Evolutionary conservation across 2,329 filamentous ascomycete species (phyloP).

Genomic region (Neofusicoccum ribis): DNA sequence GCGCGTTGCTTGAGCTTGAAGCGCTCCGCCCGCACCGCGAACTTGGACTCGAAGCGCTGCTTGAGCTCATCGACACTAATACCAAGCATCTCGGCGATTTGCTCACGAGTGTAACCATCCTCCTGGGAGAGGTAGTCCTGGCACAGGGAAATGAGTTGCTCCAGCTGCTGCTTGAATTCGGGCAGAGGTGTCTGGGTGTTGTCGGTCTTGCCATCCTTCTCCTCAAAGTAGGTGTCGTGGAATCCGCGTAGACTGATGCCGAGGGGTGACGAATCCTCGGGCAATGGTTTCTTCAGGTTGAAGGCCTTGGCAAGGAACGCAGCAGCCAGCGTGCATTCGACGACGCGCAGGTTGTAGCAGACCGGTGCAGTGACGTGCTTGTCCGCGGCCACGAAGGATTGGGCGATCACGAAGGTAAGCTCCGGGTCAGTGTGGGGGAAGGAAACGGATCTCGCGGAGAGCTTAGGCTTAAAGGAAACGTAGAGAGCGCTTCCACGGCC

Average conservation of each 20-base stretch:
- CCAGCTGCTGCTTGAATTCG: slow-evolving; percentile 63
- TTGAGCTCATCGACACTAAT: slow-evolving; percentile 72
- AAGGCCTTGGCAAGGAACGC: slow-evolving; percentile 62
- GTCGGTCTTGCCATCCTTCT: slow-evolving; percentile 49
- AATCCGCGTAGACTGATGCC: slow-evolving; percentile 83
- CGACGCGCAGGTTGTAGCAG: slow-evolving; percentile 95
- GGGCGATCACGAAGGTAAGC: slow-evolving; percentile 88
- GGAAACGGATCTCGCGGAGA: slow-evolving; percentile 73
- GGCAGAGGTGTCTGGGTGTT: slow-evolving; percentile 48
- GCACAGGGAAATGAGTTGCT: slow-evolving; percentile 68
- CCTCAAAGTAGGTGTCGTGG: slow-evolving; percentile 76
- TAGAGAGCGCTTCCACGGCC: slow-evolving; percentile 82
- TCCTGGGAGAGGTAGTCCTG: slow-evolving; percentile 72
- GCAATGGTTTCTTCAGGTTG: slow-evolving; percentile 60
- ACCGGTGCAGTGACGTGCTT: slow-evolving; percentile 92
- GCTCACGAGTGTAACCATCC: slow-evolving; percentile 83
- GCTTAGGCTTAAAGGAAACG: slow-evolving; percentile 80
- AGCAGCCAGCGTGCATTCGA: slow-evolving; percentile 90
- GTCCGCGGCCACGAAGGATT: slow-evolving; percentile 90
- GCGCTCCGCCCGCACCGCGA: slow-evolving; percentile 81
- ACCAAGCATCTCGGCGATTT: slow-evolving; percentile 72
- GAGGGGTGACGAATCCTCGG: slow-evolving; percentile 77
- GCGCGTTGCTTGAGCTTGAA: slow-evolving; percentile 89
- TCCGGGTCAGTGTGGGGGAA: slow-evolving; percentile 82
- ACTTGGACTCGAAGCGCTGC: slow-evolving; percentile 77